Evolutionary conservation across 106 monocot genomes (phyloP).

Genomic region (Dendrobium chrysotoxum): DNA sequence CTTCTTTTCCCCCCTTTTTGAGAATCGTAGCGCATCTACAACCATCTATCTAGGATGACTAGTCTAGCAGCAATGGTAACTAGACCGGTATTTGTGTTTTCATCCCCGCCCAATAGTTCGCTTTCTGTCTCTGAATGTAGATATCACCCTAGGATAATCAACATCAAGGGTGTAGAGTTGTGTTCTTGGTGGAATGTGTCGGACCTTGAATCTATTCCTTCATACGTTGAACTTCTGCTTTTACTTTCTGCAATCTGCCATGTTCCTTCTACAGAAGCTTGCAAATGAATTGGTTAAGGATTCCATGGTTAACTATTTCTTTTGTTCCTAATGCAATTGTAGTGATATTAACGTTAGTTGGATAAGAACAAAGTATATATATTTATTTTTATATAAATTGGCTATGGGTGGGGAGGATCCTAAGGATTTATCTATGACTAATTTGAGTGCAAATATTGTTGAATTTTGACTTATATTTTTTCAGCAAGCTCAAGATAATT

Average conservation of each 20-base stretch:
- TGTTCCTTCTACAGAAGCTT: background rate
- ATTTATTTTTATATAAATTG: background rate
- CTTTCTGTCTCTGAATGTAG: background rate
- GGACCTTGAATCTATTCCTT: background rate
- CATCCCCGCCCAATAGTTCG: background rate
- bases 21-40: background rate
- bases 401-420: background rate
- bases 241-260: background rate
- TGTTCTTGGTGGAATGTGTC: background rate
- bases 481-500: background rate
- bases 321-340: background rate
- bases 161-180: background rate
- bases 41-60: background rate
- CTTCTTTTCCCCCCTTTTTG: background rate
- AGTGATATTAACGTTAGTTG: background rate
- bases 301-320: background rate
- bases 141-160: background rate
- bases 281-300: background rate
- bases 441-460: background rate
- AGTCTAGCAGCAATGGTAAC: background rate
- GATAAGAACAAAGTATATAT: background rate
- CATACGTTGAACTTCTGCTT: background rate
- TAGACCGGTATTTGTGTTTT: background rate
- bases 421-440: no score
- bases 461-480: background rate